These are phyloP conservation scores for Dactylonectria macrodidyma DNA, from an alignment of 2,329 filamentous ascomycete species.

Conservation along the genomic window DNA sequence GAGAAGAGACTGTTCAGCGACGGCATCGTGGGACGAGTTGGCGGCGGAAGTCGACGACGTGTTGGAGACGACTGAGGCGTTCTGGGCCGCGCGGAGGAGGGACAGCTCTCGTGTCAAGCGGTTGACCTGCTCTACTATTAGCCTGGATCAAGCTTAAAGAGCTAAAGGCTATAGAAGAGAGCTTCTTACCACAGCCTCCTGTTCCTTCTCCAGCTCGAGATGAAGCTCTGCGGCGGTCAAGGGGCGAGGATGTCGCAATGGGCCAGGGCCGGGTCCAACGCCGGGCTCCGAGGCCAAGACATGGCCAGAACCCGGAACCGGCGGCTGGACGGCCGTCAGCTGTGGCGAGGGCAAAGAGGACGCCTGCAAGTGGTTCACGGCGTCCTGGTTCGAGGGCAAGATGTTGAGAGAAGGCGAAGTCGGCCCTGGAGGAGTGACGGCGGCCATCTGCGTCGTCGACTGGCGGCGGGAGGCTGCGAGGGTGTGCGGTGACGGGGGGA, in stretches of 20 bases:
- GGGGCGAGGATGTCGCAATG: conserved; percentile 87
- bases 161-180: neutral
- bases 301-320: conserved; percentile 39
- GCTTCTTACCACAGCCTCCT: conserved; percentile 85
- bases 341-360: conserved; percentile 51
- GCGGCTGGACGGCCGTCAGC: conserved; percentile 50
- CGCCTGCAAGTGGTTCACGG: conserved; percentile 60
- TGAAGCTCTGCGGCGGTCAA: conserved; percentile 92
- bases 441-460: conserved; percentile 61
- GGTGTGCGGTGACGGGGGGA: conserved; percentile 65
- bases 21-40: conserved; percentile 64
- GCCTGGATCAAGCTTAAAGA: neutral
- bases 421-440: conserved; percentile 56
- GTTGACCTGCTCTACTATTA: conserved; percentile 77
- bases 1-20: conserved; percentile 66
- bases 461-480: conserved; percentile 60
- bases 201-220: conserved; percentile 91
- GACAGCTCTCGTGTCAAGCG: conserved; percentile 91
- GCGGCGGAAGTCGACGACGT: conserved; percentile 73
- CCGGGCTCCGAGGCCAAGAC: conserved; percentile 56
- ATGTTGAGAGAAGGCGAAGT: conserved; percentile 66
- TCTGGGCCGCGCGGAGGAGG: conserved; percentile 80
- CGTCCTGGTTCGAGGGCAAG: conserved; percentile 69
- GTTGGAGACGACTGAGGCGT: conserved; percentile 77
- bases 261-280: conserved; percentile 74